Evolutionary conservation across 1,284 basidiomycete species (phyloP).

Genomic region (Rhodotorula sp.): DNA sequence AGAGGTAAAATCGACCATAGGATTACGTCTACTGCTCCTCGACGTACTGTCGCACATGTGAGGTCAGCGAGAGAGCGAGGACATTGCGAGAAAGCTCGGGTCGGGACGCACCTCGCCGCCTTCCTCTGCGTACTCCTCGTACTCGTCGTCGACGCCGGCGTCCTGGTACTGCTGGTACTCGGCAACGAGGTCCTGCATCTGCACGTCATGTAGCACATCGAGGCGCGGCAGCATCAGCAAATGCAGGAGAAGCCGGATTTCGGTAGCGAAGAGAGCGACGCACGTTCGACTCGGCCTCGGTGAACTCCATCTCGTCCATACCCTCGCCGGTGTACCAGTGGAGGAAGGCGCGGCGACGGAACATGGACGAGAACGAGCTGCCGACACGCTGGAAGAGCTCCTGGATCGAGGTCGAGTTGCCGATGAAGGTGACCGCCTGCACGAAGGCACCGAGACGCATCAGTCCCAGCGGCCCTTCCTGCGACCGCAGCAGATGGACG

Average conservation of each 20-base stretch:
- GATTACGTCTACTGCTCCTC: conserved; percentile 8
- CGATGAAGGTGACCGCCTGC: conserved; percentile 77
- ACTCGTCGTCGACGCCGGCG: conserved; percentile 53
- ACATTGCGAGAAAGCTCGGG: not conserved
- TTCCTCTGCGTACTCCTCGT: conserved; percentile 35
- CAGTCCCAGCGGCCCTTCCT: not conserved
- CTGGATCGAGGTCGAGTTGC: conserved; percentile 92
- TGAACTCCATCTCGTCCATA: conserved; percentile 90
- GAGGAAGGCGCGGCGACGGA: conserved; percentile 91
- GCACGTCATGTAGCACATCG: too few species aligned
- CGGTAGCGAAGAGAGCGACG: too few species aligned
- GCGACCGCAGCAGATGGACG: not conserved
- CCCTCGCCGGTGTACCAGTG: conserved; percentile 89
- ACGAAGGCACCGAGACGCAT: conserved; percentile 13
- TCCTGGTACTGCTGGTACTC: conserved; percentile 63
- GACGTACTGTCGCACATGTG: not conserved
- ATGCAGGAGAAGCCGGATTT: conserved; percentile 47
- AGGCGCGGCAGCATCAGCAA: not conserved
- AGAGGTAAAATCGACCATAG: too few species aligned
- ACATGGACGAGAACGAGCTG: conserved; percentile 94
- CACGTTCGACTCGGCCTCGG: conserved; percentile 66
- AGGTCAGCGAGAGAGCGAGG: not conserved
- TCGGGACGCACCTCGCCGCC: conserved; percentile 21
- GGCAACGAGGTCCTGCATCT: conserved; percentile 66
- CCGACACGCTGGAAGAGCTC: conserved; percentile 94